Conservation (phyloP, 2,329 filamentous ascomycete genomes). For the Seiridium unicorne region DNA sequence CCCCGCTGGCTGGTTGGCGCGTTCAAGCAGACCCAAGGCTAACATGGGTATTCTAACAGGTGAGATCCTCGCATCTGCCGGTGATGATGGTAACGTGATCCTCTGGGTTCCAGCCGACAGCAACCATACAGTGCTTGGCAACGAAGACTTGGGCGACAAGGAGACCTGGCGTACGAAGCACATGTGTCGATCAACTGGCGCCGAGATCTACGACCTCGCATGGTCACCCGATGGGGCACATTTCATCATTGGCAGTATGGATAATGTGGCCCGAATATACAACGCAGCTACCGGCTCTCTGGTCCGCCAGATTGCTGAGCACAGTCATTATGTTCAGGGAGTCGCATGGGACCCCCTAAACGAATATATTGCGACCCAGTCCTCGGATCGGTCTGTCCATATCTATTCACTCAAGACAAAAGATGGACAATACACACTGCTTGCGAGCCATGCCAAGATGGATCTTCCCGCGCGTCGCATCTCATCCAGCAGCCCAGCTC, state of each 20-base stretch:
- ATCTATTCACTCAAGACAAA: constrained; percentile 96
- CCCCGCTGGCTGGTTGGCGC: not conserved
- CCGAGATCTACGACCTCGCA: constrained; percentile 96
- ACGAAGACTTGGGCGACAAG: constrained; percentile 86
- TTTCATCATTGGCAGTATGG: constrained; percentile 99
- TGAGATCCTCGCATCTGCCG: constrained; percentile 89
- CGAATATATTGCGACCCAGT: constrained; percentile 97
- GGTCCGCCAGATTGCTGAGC: constrained; percentile 92
- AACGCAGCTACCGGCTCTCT: constrained; percentile 79
- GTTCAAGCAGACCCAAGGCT: not conserved
- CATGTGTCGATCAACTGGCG: constrained; percentile 93
- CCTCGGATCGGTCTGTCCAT: constrained; percentile 95
- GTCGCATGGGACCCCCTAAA: constrained; percentile 98
- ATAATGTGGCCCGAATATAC: constrained; percentile 96
- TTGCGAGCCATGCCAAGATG: constrained; percentile 77
- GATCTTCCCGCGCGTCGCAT: constrained; percentile 90
- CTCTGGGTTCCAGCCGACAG: constrained; percentile 90
- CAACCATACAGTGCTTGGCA: constrained; percentile 69
- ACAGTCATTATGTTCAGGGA: constrained; percentile 97
- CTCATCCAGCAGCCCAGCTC: constrained; percentile 88
- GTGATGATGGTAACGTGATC: constrained; percentile 95
- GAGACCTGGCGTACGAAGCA: constrained; percentile 96
- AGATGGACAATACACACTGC: constrained; percentile 88
- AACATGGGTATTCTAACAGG: constrained; percentile 47
- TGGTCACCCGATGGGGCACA: constrained; percentile 97